phyloP scores from a whole-genome alignment of 345 rosid species.

The Eucalyptus dawsonii region DNA sequence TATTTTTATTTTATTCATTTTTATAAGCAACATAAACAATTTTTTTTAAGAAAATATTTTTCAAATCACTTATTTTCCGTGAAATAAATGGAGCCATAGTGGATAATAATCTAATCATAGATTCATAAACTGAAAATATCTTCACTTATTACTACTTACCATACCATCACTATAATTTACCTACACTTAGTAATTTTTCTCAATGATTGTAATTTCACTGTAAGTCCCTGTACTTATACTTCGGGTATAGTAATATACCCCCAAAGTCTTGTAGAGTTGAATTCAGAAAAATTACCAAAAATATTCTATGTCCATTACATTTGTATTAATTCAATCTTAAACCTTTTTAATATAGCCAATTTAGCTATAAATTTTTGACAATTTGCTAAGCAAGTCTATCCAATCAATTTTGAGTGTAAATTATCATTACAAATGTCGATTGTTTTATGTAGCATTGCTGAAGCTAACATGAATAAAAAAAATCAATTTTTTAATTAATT shows the following conservation, averaged over 20 bases:
- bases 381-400: too few species aligned
- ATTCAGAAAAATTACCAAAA: too few species aligned
- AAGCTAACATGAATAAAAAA: accelerated
- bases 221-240: background rate
- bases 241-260: background rate
- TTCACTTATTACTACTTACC: background rate
- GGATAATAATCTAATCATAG: background rate
- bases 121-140: background rate
- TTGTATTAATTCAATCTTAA: too few species aligned
- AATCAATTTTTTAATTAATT: too few species aligned
- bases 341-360: too few species aligned
- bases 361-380: too few species aligned
- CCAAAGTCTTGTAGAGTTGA: background rate
- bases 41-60: too few species aligned
- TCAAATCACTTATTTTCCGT: too few species aligned
- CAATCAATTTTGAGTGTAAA: too few species aligned
- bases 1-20: too few species aligned
- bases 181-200: background rate
- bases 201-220: background rate
- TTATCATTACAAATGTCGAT: accelerated
- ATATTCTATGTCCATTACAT: accelerated
- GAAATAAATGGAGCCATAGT: background rate
- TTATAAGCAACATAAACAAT: accelerated
- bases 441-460: too few species aligned
- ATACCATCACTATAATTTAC: background rate